Base-by-base conservation (phyloP, 805 yeast species). In the Grigorovia humatica region DNA sequence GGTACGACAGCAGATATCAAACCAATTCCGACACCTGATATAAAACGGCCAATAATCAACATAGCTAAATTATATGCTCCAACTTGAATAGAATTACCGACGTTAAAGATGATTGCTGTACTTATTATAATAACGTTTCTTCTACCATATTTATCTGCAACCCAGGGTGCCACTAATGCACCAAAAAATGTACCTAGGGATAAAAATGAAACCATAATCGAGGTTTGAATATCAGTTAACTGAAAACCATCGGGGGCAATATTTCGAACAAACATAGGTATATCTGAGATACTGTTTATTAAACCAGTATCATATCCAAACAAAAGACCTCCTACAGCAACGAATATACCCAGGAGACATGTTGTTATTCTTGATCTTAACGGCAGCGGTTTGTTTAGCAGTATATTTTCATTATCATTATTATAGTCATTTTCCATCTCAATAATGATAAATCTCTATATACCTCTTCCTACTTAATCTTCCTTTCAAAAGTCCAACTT, bases 281-380 rank as follows among this genome's bases (percentile, higher is more conserved):
- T 86, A 56, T 87, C 93, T 51, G 84, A 64, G 2, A 88, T 69
- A 54, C 86, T 88, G 63, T 88, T 88, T 50, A 88, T 84, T 47
- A 87, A 70, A 1, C 96, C 96, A 0, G 96, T 88, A 66, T 88
- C 96, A 63, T 86, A 89, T 1, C 96, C 96, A 63, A 83, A 88
- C 44, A 88, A 71, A 63, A 88, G 85, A 0, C 96, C 96, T 35
- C 96, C 96, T 15, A 85, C 77, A 13, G 96, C 95, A 8, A 93
- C 91, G 54, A 88, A 82, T 19, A 79, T 61, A 53, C 95, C 96
- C 2, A 88, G 90, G 9, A 77, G 70, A 43, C 84, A 67, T 4
- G 95, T 87, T 77, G 83, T 80, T 45, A 75, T 67, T 2, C 81
- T 74, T 0, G 88, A 80, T 57, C 71, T 75, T 2, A 59, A 57